Percentiles rank a stretch among this genome's conserved stretches.
phyloP scores from a whole-genome alignment of 169 alveolate genomes.

The Eimeria necatrix region DNA sequence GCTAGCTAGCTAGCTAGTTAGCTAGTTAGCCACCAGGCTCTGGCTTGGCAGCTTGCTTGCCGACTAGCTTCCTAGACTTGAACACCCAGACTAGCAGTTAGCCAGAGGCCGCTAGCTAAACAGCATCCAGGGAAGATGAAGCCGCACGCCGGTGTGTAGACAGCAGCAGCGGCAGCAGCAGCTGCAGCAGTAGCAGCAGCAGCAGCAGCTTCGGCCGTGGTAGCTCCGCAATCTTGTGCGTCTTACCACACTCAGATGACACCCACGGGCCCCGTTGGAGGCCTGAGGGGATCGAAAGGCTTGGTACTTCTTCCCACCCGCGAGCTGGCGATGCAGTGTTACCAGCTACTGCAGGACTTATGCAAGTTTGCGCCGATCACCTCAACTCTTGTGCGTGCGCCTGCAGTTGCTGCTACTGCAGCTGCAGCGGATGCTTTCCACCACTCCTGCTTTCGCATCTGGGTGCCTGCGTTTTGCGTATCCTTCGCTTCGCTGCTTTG shows the following conservation, averaged over 20 bases:
- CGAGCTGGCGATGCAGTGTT: conserved; percentile 95
- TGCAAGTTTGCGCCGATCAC: conserved; percentile 90
- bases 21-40: no score
- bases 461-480: background rate
- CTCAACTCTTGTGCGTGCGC: conserved; percentile 83
- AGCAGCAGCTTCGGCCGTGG: background rate
- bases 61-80: background rate
- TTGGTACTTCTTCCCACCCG: conserved; percentile 95
- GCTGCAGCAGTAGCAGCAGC: background rate
- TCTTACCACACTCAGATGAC: conserved; percentile 35
- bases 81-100: no score
- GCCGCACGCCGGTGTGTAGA: background rate
- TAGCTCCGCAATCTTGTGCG: background rate
- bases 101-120: no score
- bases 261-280: conserved; percentile 48
- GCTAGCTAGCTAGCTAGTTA: no score
- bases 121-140: no score
- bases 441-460: background rate
- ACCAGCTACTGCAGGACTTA: conserved; percentile 88
- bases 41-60: background rate
- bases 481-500: background rate
- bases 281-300: conserved; percentile 89
- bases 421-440: conserved; percentile 1
- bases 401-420: conserved; percentile 37
- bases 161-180: background rate